phyloP scores from a whole-genome alignment of 2,329 filamentous ascomycete genomes.

The Diaporthe amygdali region DNA sequence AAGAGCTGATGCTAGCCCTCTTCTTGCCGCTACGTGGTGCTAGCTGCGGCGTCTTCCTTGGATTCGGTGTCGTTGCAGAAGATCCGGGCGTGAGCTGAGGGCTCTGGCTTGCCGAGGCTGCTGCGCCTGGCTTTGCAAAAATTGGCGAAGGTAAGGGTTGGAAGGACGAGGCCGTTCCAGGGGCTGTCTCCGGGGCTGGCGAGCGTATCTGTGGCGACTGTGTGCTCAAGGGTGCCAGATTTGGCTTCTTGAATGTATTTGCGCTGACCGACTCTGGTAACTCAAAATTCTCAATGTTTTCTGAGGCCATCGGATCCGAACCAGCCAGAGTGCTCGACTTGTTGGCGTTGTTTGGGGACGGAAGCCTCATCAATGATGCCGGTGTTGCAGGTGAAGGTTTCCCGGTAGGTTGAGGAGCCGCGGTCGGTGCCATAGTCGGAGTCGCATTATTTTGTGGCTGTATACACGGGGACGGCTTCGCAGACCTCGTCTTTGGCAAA shows the following conservation, averaged over 20 bases:
- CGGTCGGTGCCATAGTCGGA: slow-evolving; percentile 21
- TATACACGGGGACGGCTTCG: slow-evolving; percentile 71
- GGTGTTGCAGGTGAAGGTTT: slow-evolving; percentile 77
- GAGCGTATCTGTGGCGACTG: slow-evolving; percentile 48
- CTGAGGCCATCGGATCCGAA: slow-evolving; percentile 49
- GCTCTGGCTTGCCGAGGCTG: slow-evolving; percentile 66
- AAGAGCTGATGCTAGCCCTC: slow-evolving; percentile 71
- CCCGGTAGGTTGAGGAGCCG: slow-evolving; percentile 36
- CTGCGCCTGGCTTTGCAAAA: slow-evolving; percentile 45
- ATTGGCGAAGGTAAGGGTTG: slow-evolving; percentile 55
- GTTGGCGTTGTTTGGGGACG: slow-evolving; percentile 55
- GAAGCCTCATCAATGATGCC: slow-evolving; percentile 84
- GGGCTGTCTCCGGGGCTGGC: slow-evolving; percentile 41
- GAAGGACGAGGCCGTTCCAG: slow-evolving; percentile 57
- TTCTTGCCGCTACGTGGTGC: slow-evolving; percentile 69
- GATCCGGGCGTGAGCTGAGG: slow-evolving; percentile 66
- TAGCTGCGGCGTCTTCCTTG: slow-evolving; percentile 60
- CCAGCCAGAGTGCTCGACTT: slow-evolving; percentile 44
- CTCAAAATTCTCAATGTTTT: slow-evolving; percentile 63
- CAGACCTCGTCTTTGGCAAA: slow-evolving; percentile 68
- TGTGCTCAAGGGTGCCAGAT: slow-evolving; percentile 51
- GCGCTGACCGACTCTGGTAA: slow-evolving; percentile 75
- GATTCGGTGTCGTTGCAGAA: slow-evolving; percentile 41
- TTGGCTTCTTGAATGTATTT: slow-evolving; percentile 48
- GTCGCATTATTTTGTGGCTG: slow-evolving; percentile 53